These are phyloP conservation scores for Puccinia novopanici DNA, from an alignment of 1,284 basidiomycete genomes.

Conservation along the genomic window DNA sequence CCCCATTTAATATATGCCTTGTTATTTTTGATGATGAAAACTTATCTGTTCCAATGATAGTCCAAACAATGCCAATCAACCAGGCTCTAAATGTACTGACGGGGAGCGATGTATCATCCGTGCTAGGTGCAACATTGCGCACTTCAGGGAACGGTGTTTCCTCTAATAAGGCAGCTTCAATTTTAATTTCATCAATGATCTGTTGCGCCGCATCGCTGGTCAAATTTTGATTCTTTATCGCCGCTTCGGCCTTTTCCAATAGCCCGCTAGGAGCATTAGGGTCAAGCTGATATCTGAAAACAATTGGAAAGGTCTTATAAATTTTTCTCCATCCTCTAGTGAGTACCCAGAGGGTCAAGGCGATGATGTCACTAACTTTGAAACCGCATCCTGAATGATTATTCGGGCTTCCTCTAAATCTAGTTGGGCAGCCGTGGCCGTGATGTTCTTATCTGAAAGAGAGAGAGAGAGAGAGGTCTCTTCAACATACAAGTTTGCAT, in stretches of 20 bases:
- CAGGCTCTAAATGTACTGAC: conserved; percentile 82
- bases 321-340: neutral
- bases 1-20: neutral
- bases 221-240: conserved; percentile 34
- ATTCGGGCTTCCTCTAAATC: conserved; percentile 25
- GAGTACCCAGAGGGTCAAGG: neutral
- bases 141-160: conserved; percentile 84
- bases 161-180: too few relatives aligned
- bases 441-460: conserved; percentile 21
- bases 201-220: conserved; percentile 26
- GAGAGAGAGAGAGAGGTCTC: neutral
- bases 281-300: conserved; percentile 48
- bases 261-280: conserved; percentile 49
- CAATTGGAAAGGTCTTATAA: too few relatives aligned
- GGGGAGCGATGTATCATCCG: conserved; percentile 75
- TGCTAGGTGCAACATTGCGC: conserved; percentile 74
- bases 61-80: conserved; percentile 66
- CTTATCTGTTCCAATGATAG: conserved; percentile 65
- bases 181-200: conserved; percentile 52
- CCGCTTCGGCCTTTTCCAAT: conserved; percentile 33
- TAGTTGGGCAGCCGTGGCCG: conserved; percentile 28
- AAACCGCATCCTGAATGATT: conserved; percentile 36
- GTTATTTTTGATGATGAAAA: conserved; percentile 60
- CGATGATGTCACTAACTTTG: conserved; percentile 9
- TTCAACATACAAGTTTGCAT: neutral